These are phyloP conservation scores for Mycena kentingensis DNA, from an alignment of 768 basidiomycete species.

Conservation along the genomic window DNA sequence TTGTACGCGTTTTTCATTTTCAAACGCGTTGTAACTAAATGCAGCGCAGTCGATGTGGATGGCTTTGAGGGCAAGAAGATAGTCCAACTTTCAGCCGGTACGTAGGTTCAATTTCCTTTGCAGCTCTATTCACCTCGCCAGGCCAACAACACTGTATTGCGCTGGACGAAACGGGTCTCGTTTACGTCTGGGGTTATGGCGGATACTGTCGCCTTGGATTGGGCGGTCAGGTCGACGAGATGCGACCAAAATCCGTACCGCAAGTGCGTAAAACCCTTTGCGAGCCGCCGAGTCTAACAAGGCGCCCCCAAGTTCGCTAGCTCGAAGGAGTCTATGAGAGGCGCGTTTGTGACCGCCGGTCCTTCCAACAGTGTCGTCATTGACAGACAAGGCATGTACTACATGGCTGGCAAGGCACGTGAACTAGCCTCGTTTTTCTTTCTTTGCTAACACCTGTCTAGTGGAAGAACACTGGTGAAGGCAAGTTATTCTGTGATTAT, in stretches of 20 bases:
- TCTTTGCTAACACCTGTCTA: too few species aligned
- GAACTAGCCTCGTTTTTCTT: neutral
- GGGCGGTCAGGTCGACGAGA: constrained; percentile 78
- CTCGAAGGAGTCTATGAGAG: constrained; percentile 65
- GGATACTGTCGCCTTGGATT: constrained; percentile 91
- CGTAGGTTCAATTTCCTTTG: neutral
- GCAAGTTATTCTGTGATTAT: constrained; percentile 34
- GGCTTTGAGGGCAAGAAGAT: constrained; percentile 79
- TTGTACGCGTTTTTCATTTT: constrained; percentile 41
- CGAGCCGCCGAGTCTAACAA: neutral
- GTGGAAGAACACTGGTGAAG: constrained; percentile 97
- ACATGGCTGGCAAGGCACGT: constrained; percentile 77
- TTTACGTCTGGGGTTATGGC: constrained; percentile 88
- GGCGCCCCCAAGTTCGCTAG: constrained; percentile 68
- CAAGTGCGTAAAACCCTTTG: constrained; percentile 47
- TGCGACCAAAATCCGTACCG: constrained; percentile 82
- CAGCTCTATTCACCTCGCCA: neutral
- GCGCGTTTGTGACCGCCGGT: constrained; percentile 68
- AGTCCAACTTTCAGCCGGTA: constrained; percentile 72
- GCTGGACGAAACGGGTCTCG: constrained; percentile 71
- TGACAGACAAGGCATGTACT: constrained; percentile 85
- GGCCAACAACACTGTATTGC: constrained; percentile 85
- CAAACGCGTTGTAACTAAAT: too few species aligned
- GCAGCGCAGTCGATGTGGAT: constrained; percentile 63
- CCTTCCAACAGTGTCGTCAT: constrained; percentile 83